Base-by-base conservation (phyloP, 2,329 filamentous ascomycete genomes). In the Cordyceps tenuipes region DNA sequence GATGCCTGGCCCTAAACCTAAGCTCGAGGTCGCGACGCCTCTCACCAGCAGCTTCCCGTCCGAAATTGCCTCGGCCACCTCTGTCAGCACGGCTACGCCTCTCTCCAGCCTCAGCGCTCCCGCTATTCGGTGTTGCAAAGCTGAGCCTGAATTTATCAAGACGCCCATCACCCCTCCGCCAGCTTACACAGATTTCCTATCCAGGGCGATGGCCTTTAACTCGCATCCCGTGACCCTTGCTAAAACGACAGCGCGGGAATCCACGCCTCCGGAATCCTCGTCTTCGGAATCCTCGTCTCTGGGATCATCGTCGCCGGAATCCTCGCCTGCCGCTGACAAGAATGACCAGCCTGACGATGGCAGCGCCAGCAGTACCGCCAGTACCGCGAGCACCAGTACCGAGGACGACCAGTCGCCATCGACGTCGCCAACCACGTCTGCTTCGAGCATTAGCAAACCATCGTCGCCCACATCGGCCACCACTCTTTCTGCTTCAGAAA, bases 91-190 rank as follows among this genome's bases (percentile, higher is more conserved):
- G 51, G 83, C 82, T 65, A 92, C 87, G 64, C 89, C 89, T 53
- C 79, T 89, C 69, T 85, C 71, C 63, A 78, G 73, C 61, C 69
- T 73, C 61, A 78, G 73, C 61, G 69, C 73, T 61, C 73, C 21
- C 70, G 36, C 73, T 21, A 13, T 73, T 61, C 66, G 69, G 47
- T 72, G 70, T 64, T 72, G 70, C 64, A 75, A 74, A 63, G 73
- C 76, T 9, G 76, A 75, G 39, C 71, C 76, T 8, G 77, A 78
- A 60, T 80, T 82, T 66, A 83, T 92, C 78, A 93, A 92, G 75
- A 97, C 92, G 5, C 92, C 92, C 53, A 96, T 97, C 72, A 95
- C 89, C 56, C 93, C 93, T 57, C 93, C 93, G 3, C 80, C 83
- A 23, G 92, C 93, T 61, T 97, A 97, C 71, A 88, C 90, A 66